These are phyloP conservation scores for Pezicula carpinea DNA, from an alignment of 2,329 filamentous ascomycete genomes.

Conservation along the genomic window DNA sequence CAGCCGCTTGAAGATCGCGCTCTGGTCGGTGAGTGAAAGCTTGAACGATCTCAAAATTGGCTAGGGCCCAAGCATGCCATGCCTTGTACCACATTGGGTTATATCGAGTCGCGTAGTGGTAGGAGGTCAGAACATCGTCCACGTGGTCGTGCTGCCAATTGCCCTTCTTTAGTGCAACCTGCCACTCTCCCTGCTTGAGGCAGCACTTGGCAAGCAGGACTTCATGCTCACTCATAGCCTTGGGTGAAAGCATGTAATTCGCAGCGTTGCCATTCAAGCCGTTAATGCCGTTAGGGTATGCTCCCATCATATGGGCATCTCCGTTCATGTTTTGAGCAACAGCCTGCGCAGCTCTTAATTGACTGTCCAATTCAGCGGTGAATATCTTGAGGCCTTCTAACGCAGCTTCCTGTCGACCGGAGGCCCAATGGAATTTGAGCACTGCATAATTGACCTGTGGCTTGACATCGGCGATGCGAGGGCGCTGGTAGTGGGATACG, in stretches of 20 bases:
- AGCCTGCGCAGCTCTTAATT: slow-evolving; percentile 23
- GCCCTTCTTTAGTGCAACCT: slow-evolving; percentile 77
- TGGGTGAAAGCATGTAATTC: slow-evolving; percentile 23
- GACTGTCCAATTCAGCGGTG: slow-evolving; percentile 51
- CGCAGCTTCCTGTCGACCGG: slow-evolving; percentile 63
- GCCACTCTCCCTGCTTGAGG: slow-evolving; percentile 94
- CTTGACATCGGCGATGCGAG: slow-evolving; percentile 17
- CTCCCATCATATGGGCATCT: not conserved
- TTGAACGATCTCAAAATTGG: slow-evolving; percentile 97
- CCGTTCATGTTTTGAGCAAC: slow-evolving; percentile 21
- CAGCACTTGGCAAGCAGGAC: slow-evolving; percentile 90
- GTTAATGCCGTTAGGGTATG: slow-evolving; percentile 24
- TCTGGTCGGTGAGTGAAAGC: slow-evolving; percentile 45
- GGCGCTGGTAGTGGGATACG: slow-evolving; percentile 1
- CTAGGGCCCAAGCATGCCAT: slow-evolving; percentile 97
- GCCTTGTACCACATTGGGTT: slow-evolving; percentile 98
- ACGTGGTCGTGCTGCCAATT: slow-evolving; percentile 87
- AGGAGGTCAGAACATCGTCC: slow-evolving; percentile 84
- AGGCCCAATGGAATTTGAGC: slow-evolving; percentile 94
- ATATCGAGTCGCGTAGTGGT: slow-evolving; percentile 86
- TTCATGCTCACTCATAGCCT: slow-evolving; percentile 54
- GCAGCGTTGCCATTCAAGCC: slow-evolving; percentile 33
- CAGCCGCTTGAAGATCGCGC: slow-evolving; percentile 29
- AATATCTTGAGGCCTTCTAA: slow-evolving; percentile 55
- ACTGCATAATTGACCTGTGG: slow-evolving; percentile 94